Base-by-base conservation (phyloP, 2,329 filamentous ascomycete species). In the Phoma herbarum region DNA sequence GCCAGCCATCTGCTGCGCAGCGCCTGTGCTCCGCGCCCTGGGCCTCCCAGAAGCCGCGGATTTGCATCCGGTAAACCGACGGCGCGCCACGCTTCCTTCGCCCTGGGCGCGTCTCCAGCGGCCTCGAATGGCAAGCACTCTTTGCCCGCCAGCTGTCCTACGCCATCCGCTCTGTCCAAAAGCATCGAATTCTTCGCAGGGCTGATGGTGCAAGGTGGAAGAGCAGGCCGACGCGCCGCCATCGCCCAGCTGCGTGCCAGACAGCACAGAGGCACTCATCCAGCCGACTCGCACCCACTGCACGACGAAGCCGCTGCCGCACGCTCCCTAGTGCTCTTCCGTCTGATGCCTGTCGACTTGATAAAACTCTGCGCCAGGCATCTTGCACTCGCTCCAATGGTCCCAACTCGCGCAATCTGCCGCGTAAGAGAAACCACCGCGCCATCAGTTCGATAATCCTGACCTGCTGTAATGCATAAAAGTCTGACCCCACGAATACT, bases 361-460 rank as follows among this genome's bases (percentile, higher is more conserved):
- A 59, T 61, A 64, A 69, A 66, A 60, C 57, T 66, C 52, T 67
- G 66, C 59, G 37, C 60, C 57, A 62, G 59, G 35, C 44, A 18
- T 42, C 44, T 37, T 25, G 44, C 55, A 29, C 53, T 44, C 57
- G 52, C 53, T 54, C 55, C 47, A 48, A 56, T 55, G 50, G 64
- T 57, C 56, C 58, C 48, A 44, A 55, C 51, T 58, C 51, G 42
- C 67, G 39, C 67, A 65, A 57, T 65, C 59, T 52, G 28, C 59
- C 67, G 64, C 64, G 67, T 65, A 66, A 70, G 58, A 66, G 58
- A 62, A 63, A 68, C 61, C 59, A 58, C 59, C 22, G 43, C 33
- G 47, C 44, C 44, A 59, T 59, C 57, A 59, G 39, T 60, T 48
- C 52, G 43, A 54, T 57, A 52, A 45, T 45, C 41, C 54, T 57